Conservation (phyloP, 768 basidiomycete species). For the Naganishia vaughanmartiniae region DNA sequence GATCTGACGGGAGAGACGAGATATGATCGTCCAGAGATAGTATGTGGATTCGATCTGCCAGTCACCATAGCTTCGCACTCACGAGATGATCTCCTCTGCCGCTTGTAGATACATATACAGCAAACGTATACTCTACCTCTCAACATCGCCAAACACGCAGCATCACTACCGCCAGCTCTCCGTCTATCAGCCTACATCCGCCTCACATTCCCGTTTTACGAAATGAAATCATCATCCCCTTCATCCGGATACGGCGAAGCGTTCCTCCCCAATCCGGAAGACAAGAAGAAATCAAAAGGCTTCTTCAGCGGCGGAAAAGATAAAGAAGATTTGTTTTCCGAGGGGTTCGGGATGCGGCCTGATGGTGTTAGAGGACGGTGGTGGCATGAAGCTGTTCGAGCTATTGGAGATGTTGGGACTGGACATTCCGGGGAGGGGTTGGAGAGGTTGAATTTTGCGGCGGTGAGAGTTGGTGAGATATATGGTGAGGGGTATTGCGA, state of each 20-base stretch:
- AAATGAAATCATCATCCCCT: slow-evolving; percentile 45
- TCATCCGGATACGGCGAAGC: slow-evolving; percentile 32
- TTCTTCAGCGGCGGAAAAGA: slow-evolving; percentile 12
- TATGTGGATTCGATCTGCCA: slow-evolving; percentile 27
- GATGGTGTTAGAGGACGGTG: slow-evolving; percentile 46
- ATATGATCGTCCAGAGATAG: slow-evolving; percentile 48
- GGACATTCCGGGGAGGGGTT: background rate
- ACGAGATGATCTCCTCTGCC: background rate
- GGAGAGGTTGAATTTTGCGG: slow-evolving; percentile 40
- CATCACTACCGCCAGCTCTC: slow-evolving; percentile 26
- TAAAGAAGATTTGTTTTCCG: slow-evolving; percentile 1
- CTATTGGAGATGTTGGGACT: slow-evolving; percentile 32
- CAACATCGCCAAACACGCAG: slow-evolving; percentile 40
- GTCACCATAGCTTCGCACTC: background rate
- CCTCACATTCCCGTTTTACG: slow-evolving; percentile 47
- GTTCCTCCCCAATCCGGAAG: slow-evolving; percentile 13
- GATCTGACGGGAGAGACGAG: slow-evolving; percentile 47
- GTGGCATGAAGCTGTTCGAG: slow-evolving; percentile 49
- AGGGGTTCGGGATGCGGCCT: slow-evolving; percentile 36
- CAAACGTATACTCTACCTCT: slow-evolving; percentile 45
- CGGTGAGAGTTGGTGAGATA: slow-evolving; percentile 41
- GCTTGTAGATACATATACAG: slow-evolving; percentile 43
- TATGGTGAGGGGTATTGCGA: slow-evolving; percentile 45
- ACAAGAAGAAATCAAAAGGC: slow-evolving; percentile 36
- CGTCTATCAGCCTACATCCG: slow-evolving; percentile 41